Evolutionary conservation across 1,139 yeast genomes (phyloP), one percentile per base, ranked within the genome.

Genomic region (Yarrowia galli): DNA sequence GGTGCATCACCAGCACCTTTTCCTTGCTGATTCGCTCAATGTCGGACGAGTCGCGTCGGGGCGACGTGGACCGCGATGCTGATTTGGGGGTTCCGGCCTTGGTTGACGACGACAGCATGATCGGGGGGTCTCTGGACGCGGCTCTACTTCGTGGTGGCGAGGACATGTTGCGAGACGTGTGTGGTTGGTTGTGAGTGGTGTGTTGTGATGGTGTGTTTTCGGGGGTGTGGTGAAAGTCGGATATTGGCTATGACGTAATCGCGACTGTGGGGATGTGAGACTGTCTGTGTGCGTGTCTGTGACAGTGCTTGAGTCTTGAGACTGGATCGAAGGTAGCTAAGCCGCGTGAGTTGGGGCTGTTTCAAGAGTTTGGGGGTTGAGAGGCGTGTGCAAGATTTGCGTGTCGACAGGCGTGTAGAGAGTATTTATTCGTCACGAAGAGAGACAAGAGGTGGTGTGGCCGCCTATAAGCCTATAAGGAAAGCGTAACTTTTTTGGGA

Each of bases 21-120:
- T 75, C 78, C 15, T 73, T 71, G 54, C 78, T 77, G n/a, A 75
- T 71, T 28, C 72, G 71, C 43, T 75, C 77, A 51, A 75, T 75
- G 20, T 76, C 76, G 22, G 67, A 67, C 67, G 71, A 71, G 68
- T 75, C 77, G n/a, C 77, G 71, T 20, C 77, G 70, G n/a, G 77
- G 77, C 10, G 77, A 75, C n/a, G 75, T 71, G 65, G 74, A 72
- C 28, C 76, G 72, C 25, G 66, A 58, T 6, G 64, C 64, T 18
- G 64, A 58, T 28, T 58, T 58, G 40, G 64, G 64, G 12, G 64
- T 58, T 3, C 40, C 64, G 38, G 64, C 49, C 51, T 58, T 58
- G 42, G 51, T 43, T 12, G 64, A 58, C 40, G 64, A 58, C 32
- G 64, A 43, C 51, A 58, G 51, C 64, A 58, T 58, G 64, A 58